Conservation (phyloP, 2,329 filamentous ascomycete genomes). For the Aciculosporium take region DNA sequence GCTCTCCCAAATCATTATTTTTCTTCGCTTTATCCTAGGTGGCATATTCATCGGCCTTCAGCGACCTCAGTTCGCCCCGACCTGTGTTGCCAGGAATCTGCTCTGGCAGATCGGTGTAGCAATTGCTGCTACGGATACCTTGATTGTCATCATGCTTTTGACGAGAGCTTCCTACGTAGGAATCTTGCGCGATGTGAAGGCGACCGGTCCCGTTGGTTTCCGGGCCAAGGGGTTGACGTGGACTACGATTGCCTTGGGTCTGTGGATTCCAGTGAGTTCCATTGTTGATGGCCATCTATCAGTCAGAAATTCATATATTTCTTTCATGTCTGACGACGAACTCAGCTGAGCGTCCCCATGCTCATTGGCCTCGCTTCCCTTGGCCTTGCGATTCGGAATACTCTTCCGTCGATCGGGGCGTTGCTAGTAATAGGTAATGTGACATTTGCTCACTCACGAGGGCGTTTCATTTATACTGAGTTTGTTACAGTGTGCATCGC, state of each 20-base stretch:
- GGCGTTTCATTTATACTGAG: conserved; percentile 16
- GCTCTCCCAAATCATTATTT: conserved; percentile 31
- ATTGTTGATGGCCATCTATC: background rate
- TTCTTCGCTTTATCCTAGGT: conserved; percentile 36
- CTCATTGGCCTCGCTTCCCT: conserved; percentile 31
- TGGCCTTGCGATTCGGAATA: conserved; percentile 30
- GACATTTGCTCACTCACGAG: background rate
- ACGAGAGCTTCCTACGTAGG: conserved; percentile 26
- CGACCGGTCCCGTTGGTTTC: conserved; percentile 12
- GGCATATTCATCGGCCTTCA: conserved; percentile 41
- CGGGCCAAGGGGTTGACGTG: conserved; percentile 28
- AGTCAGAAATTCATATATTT: no score
- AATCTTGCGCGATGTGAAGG: conserved; percentile 18
- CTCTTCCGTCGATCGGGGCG: conserved; percentile 36
- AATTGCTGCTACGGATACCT: conserved; percentile 29
- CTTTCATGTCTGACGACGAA: conserved; percentile 1
- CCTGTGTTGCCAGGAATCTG: conserved; percentile 36
- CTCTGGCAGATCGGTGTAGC: conserved; percentile 30
- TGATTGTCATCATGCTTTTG: conserved; percentile 29
- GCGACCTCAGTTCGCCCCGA: conserved; percentile 34
- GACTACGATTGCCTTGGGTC: conserved; percentile 28
- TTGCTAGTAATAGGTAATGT: conserved; percentile 32
- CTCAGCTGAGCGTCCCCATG: conserved; percentile 36
- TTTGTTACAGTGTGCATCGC: conserved; percentile 1
- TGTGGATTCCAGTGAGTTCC: conserved; percentile 40